Conservation (phyloP, 768 basidiomycete species). For the Paxillus ammoniavirescens region DNA sequence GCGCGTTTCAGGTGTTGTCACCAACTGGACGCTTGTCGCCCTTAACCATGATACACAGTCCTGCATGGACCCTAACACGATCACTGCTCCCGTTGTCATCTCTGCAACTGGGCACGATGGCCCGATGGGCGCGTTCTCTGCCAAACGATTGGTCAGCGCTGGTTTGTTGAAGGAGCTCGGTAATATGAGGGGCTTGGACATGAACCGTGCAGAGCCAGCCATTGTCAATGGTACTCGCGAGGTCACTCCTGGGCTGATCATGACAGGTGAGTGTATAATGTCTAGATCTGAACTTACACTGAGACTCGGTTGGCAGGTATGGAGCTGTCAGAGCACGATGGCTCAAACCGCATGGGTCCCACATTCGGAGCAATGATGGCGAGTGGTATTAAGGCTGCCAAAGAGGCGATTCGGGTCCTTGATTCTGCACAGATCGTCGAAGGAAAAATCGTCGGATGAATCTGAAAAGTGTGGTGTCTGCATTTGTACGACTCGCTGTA, state of each 20-base stretch:
- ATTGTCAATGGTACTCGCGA: constrained; percentile 78
- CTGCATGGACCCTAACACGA: constrained; percentile 77
- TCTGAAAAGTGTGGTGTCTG: neutral
- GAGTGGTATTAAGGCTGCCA: constrained; percentile 70
- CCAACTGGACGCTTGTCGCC: constrained; percentile 51
- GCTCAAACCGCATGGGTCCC: constrained; percentile 74
- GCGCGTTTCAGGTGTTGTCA: constrained; percentile 53
- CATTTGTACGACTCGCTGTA: no score
- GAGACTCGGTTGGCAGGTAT: constrained; percentile 49
- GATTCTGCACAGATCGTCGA: constrained; percentile 48
- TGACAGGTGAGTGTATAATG: constrained; percentile 52
- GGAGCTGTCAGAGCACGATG: constrained; percentile 82
- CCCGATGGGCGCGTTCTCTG: constrained; percentile 79
- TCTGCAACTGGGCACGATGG: constrained; percentile 78
- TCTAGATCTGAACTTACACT: neutral
- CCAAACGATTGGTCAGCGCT: constrained; percentile 73
- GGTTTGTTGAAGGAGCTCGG: constrained; percentile 74
- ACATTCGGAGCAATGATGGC: constrained; percentile 82
- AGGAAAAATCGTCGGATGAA: constrained; percentile 52
- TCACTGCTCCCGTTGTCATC: constrained; percentile 74
- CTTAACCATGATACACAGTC: constrained; percentile 74
- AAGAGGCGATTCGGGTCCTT: constrained; percentile 56
- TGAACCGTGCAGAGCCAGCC: constrained; percentile 80
- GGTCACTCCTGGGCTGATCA: constrained; percentile 70
- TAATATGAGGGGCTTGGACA: constrained; percentile 79